Base-by-base conservation (phyloP, 495 filamentous ascomycete genomes). In the Penicillium silybi region DNA sequence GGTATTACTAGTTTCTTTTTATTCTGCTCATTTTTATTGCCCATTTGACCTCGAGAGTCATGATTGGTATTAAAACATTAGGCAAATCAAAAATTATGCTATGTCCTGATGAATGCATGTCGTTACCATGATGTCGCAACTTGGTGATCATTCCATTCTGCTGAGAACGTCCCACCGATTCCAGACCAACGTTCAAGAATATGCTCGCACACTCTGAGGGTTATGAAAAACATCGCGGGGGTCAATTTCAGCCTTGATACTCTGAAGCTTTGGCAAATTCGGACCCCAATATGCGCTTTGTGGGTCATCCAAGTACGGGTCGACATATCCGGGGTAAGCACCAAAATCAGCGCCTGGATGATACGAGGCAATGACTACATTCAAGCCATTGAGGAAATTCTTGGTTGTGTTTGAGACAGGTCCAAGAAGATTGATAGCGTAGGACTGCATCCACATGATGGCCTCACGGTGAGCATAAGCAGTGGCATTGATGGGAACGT, bases 251-350 rank as follows among this genome's bases (percentile, higher is more conserved):
- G 67, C 62, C 71, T 87, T 87, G 41, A 87, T 71, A 39, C 65
- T 46, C 61, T 77, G 61, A 40, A 87, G 62, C 27, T 66, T 67
- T 3, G 65, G 65, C n/a, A 84, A 63, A 53, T 79, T 84, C 4
- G 62, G 41, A 0, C 77, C 69, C 72, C 76, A 87, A 54, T 87
- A 91, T 0, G 80, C 75, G 20, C 73, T 59, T 23, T 59, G 68
- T 0, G 61, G 56, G 32, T 79, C 52, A 20, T 57, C 60, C 49
- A 88, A 54, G 4, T 63, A 67, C 1, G 84, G 81, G 63, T 92
- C 88, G 5, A 89, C 79, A 58, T 90, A 90, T 17, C 87, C 88
- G 0, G 85, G 75, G 66, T 91, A 92, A 0, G 80, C 66, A 6
- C 67, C 66, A 42, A 67, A 63, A 23, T 47, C 46, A 7, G 52